Evolutionary conservation across 345 rosid genomes (phyloP), one percentile per base, ranked within the genome.

Genomic region (Eucalyptus globulus): DNA sequence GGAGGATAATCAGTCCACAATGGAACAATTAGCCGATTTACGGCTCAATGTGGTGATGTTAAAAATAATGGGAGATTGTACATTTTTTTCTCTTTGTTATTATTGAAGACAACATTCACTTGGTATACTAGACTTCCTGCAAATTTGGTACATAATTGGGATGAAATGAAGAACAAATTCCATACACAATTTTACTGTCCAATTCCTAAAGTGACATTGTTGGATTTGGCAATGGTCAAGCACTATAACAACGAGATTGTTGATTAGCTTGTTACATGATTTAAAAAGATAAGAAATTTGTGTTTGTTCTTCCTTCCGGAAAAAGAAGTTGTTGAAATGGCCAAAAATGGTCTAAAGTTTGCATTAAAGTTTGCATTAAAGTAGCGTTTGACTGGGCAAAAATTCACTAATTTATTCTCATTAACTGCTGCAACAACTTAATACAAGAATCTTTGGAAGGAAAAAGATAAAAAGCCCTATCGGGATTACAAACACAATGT

Each of bases 31-130:
- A 60, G 69, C 15, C 2, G 1, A 12, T 27, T 60, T 29, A 60
- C 0, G 2, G 31, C 15, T 11, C 8, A 60, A 27, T 27, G 34
- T 27, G 69, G 16, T 11, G 67, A 12, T 60, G 69, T 27, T 27
- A 60, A 27, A 4, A 27, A 60, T 27, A 29, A 60, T 6, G 31
- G 31, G 31, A 60, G 31, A 27, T 11, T 60, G 31, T 27, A 12
- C 8, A 13, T 12, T 60, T 6, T 3, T 1, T 60, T 60, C 34
- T 12, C 69, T 60, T 11, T 1, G 0, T 60, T 13, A 27, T 6
- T 60, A 13, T 27, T 0, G 12, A 27, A 60, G n/a, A 27, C 0
- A 2, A 29, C 31, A 11, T 60, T 60, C 0, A 60, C 31, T 27
- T 6, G 34, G 31, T 60, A 60, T 12, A 60, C 8, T 11, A 4